Evolutionary conservation across 257 asterid genomes (phyloP), one percentile per base, ranked within the genome.

Genomic region (Solanum chmielewskii): DNA sequence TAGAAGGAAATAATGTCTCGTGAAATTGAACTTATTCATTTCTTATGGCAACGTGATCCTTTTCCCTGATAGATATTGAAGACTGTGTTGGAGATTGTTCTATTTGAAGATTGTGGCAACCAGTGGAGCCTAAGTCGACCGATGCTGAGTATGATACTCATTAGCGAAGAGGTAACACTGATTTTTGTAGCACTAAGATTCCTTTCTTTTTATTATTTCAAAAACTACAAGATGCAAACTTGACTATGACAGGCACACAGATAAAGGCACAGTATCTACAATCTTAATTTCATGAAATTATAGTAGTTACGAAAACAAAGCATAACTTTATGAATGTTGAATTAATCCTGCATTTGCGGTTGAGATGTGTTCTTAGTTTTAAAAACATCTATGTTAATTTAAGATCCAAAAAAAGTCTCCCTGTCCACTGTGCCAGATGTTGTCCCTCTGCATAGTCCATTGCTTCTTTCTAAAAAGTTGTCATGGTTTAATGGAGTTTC

Each of bases 71-170:
- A 97, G 99, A 93, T 94, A 89, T 94, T 97, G 87, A 95, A 93
- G 90, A 92, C 98, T 74, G 95, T 97, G 89, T 94, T 97, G 85
- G 99, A 97, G 98, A 95, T 95, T 89, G 98, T 95, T 90, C 84
- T 97, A 75, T 97, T 94, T 83, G 99, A 97, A 93, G 99, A 97
- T 92, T 93, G 94, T 91, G 90, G 93, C 94, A 97, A 94, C 91
- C 99, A 95, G 80, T 97, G 98, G 99, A 95, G 98, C 91, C 95
- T 97, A 76, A 95, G 98, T 90, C 91, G 99, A 92, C 95, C 99
- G 75, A 95, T 97, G 98, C 90, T 97, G 93, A 93, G 99, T 91
- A 92, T 97, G 93, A 93, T 97, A 88, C 98, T 97, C 78, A 93
- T 95, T 88, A 97, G 92, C 74, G 97, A 94, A 89, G 98, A 97